Evolutionary conservation across 805 yeast species (phyloP), one percentile per base, ranked within the genome.

Genomic region (Yamadazyma takamatsuzukensis): DNA sequence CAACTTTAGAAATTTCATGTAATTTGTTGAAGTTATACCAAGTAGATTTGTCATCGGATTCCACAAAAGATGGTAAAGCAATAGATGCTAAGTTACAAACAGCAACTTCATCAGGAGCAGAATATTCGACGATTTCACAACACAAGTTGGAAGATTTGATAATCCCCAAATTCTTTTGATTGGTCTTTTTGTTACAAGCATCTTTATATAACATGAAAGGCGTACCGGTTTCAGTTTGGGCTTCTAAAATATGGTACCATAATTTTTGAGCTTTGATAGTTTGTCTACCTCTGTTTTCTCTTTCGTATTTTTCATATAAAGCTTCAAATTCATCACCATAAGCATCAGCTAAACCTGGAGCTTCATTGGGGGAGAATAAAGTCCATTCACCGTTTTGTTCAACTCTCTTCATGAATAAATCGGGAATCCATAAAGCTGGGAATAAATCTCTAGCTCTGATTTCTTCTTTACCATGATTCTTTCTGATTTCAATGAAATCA

Each of bases 201-300:
- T 75, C 81, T 55, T 75, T 75, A 61, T 75, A 75, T 46, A 75
- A 61, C 80, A 75, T 74, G 61, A 74, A 75, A 27, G 81, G 81
- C 30, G 78, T 74, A 51, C 81, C 81, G 21, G 81, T 75, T 56
- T 75, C 81, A 29, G 80, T 75, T 55, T 75, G 81, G 15, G 80
- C 76, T 51, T 74, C 80, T 51, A 75, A 63, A 32, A 75, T 72
- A 22, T 78, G 63, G 44, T 74, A 72, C 81, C 81, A 75, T 43
- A 75, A 64, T 54, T 74, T 74, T 50, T 75, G 80, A 15, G 80
- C 80, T 56, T 71, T 72, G 42, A 75, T 59, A 17, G 72, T 67
- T 36, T 55, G 48, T 49, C 68, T 64, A 33, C 75, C 78, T 44
- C 71, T 66, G 30, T 68, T 68, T 53, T 71, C 76, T 23, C 48